Evolutionary conservation across 2,329 filamentous ascomycete species (phyloP), one percentile per base, ranked within the genome.

Genomic region (Pyrenochaeta sp.): DNA sequence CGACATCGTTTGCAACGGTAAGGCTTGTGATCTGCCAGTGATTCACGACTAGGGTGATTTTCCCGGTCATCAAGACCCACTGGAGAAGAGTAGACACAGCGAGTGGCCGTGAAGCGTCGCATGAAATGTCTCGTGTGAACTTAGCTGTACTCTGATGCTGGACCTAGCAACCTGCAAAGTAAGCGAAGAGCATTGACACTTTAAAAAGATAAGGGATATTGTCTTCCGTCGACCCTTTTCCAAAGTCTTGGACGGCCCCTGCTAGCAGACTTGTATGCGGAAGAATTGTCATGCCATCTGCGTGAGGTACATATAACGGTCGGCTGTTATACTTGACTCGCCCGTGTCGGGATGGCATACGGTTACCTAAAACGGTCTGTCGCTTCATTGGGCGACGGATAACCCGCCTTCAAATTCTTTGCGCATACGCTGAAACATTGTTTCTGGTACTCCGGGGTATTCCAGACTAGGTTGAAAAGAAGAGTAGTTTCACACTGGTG

Each of bases 121-220:
- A 4, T 23, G 7, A 21, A 23, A n/a, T 21, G 35, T 14, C 6
- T 10, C 9, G 7, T 21, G 14, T 29, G 15, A 12, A 1, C n/a
- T 14, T 12, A 42, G 7, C 10, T 10, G 9, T 30, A 10, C 40
- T 17, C 9, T 29, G 40, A 30, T 21, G 30, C 21, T 29, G 23
- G 6, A 32, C 7, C 33, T 10, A 33, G 12, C 21, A 23, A n/a
- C 17, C 23, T 15, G 40, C 33, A 31, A 11, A 15, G 21, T 21
- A 49, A 11, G 29, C 15, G 45, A 21, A 20, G 30, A 43, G 14
- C 20, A 41, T 6, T 42, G 21, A 15, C 15, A 30, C 41, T 42
- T 17, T 43, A 29, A 45, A 42, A 33, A 44, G 44, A 48, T 48
- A 53, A 48, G 50, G 39, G 27, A 53, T 37, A 53, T 37, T 48